Conservation (phyloP, 2,329 filamentous ascomycete species). For the Magnaporthiopsis rhizophila region DNA sequence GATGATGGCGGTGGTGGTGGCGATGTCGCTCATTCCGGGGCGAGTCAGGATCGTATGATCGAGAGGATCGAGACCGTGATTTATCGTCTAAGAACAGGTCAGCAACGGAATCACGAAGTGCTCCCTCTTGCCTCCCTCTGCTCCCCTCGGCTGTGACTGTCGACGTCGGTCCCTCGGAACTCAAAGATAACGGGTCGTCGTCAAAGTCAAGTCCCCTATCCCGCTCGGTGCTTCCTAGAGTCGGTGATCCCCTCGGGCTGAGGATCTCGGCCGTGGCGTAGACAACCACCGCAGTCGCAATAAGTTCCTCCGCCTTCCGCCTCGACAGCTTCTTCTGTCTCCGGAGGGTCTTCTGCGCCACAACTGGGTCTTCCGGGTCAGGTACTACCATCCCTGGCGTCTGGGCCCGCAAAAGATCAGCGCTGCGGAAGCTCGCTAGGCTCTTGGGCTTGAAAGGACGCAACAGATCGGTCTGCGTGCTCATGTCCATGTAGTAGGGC, state of each 20-base stretch:
- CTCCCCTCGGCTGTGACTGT: constrained; percentile 17
- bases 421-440: constrained; percentile 13
- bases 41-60: constrained; percentile 25
- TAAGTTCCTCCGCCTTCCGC: constrained; percentile 40
- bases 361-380: constrained; percentile 29
- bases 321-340: constrained; percentile 37
- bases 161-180: constrained; percentile 2
- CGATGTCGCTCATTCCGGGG: constrained; percentile 28
- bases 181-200: constrained; percentile 20
- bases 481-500: neutral
- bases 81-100: constrained; percentile 47
- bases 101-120: constrained; percentile 41
- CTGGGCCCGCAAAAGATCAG: constrained; percentile 26
- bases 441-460: constrained; percentile 2
- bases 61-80: constrained; percentile 25
- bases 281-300: constrained; percentile 46
- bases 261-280: constrained; percentile 42
- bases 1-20: constrained; percentile 32
- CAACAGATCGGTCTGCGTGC: constrained; percentile 6
- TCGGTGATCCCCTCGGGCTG: constrained; percentile 31
- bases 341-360: constrained; percentile 32
- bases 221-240: constrained; percentile 22
- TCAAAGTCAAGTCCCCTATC: constrained; percentile 24
- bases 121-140: constrained; percentile 26
- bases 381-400: constrained; percentile 42